Evolutionary conservation across 2,329 filamentous ascomycete species (phyloP).

Genomic region (Cylindrodendrum hubeiense): DNA sequence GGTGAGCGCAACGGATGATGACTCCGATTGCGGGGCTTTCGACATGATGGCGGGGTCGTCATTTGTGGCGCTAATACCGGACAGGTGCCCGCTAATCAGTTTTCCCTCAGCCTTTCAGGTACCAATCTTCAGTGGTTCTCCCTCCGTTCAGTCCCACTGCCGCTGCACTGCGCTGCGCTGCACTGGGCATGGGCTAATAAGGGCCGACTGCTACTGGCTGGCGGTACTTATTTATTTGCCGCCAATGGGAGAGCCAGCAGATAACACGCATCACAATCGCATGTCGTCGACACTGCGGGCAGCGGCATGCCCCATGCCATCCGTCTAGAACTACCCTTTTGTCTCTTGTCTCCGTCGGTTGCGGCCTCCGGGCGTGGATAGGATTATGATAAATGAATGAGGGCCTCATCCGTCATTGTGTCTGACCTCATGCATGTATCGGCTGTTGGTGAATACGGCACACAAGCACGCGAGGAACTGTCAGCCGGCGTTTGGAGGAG

Average conservation of each 20-base stretch:
- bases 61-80: conserved; percentile 26
- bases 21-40: conserved; percentile 44
- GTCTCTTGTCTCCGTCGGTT: not conserved
- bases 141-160: not conserved
- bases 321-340: not conserved
- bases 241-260: conserved; percentile 35
- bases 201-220: not conserved
- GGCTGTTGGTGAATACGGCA: not conserved
- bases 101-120: conserved; percentile 25
- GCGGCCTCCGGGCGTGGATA: not conserved
- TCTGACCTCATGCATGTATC: not conserved
- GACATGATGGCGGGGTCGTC: conserved; percentile 41
- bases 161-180: not conserved
- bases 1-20: conserved; percentile 34
- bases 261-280: conserved; percentile 33
- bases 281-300: not conserved
- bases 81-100: conserved; percentile 25
- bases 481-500: not conserved
- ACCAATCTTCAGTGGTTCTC: conserved; percentile 25
- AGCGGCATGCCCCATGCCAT: not conserved
- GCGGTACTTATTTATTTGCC: conserved; percentile 20
- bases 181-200: conserved; percentile 7
- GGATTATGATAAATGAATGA: not conserved
- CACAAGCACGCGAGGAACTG: not conserved
- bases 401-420: not conserved